phyloP scores from a whole-genome alignment of 768 basidiomycete species.

The Amylocystis lapponica region DNA sequence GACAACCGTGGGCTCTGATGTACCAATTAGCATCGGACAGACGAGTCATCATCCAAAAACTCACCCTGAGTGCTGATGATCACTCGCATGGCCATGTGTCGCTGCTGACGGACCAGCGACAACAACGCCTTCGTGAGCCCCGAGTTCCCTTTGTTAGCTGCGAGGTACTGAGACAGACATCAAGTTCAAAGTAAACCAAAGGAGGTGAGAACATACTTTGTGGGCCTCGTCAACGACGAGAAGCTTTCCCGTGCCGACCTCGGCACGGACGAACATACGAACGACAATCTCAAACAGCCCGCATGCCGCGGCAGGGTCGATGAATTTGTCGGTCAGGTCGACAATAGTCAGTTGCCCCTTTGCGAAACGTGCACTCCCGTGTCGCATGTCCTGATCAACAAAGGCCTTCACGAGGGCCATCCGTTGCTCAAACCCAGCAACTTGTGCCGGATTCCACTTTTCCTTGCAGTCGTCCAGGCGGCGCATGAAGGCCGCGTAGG shows the following conservation, averaged over 20 bases:
- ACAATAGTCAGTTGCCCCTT: slow-evolving; percentile 59
- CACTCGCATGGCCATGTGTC: slow-evolving; percentile 66
- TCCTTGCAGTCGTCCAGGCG: slow-evolving; percentile 41
- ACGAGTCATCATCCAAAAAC: not conserved
- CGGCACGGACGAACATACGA: slow-evolving; percentile 55
- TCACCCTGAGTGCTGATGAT: slow-evolving; percentile 70
- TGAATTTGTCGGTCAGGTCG: slow-evolving; percentile 68
- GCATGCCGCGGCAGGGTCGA: slow-evolving; percentile 61
- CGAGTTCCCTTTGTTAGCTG: slow-evolving; percentile 35
- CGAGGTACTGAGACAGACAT: slow-evolving; percentile 70
- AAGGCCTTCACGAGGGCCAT: slow-evolving; percentile 58
- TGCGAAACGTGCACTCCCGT: slow-evolving; percentile 35
- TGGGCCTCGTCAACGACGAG: slow-evolving; percentile 73
- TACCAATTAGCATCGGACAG: slow-evolving; percentile 2
- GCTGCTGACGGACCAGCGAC: slow-evolving; percentile 60
- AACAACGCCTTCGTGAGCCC: slow-evolving; percentile 57
- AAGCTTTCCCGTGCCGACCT: slow-evolving; percentile 58
- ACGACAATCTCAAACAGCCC: slow-evolving; percentile 64
- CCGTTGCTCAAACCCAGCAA: slow-evolving; percentile 54
- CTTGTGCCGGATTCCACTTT: slow-evolving; percentile 52
- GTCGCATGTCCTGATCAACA: slow-evolving; percentile 28
- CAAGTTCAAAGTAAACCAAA: not conserved
- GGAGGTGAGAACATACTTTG: slow-evolving; percentile 40
- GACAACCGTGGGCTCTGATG: slow-evolving; percentile 63
- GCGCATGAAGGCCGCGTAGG: slow-evolving; percentile 42